Evolutionary conservation across 192 early-diverging fungal genomes (phyloP).

Genomic region (Coemansia sp.): DNA sequence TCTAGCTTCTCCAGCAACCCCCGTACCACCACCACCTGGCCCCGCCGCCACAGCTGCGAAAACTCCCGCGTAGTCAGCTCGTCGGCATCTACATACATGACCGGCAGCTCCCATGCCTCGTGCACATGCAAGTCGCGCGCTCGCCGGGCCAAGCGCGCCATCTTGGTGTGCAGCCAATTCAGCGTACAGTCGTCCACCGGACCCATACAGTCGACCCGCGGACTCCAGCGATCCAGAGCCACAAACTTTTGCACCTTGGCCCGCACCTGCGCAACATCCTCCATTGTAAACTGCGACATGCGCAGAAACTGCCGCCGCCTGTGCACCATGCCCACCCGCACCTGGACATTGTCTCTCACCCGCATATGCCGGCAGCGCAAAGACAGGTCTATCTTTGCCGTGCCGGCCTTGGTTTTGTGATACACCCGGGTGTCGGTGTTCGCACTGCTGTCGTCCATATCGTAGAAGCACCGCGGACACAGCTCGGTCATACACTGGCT

Average conservation of each 20-base stretch:
- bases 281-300: conserved; percentile 1
- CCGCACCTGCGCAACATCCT: neutral
- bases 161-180: neutral
- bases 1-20: conserved; percentile 13
- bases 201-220: conserved; percentile 11
- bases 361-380: no score
- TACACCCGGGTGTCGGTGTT: neutral
- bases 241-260: neutral
- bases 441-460: conserved; percentile 8
- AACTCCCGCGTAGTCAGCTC: conserved; percentile 29
- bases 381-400: no score
- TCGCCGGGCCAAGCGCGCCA: conserved; percentile 5
- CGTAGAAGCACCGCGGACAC: conserved; percentile 41
- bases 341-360: no score
- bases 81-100: conserved; percentile 8
- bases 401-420: no score
- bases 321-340: no score
- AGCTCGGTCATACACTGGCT: conserved; percentile 33
- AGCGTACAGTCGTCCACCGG: neutral
- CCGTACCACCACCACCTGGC: conserved; percentile 24
- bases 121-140: conserved; percentile 35
- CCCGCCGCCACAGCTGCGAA: conserved; percentile 26
- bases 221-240: neutral
- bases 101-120: conserved; percentile 24
- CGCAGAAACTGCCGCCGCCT: conserved; percentile 21